Evolutionary conservation across 2,329 filamentous ascomycete genomes (phyloP), one percentile per base, ranked within the genome.

Genomic region (Aaosphaeria pasadenensis): DNA sequence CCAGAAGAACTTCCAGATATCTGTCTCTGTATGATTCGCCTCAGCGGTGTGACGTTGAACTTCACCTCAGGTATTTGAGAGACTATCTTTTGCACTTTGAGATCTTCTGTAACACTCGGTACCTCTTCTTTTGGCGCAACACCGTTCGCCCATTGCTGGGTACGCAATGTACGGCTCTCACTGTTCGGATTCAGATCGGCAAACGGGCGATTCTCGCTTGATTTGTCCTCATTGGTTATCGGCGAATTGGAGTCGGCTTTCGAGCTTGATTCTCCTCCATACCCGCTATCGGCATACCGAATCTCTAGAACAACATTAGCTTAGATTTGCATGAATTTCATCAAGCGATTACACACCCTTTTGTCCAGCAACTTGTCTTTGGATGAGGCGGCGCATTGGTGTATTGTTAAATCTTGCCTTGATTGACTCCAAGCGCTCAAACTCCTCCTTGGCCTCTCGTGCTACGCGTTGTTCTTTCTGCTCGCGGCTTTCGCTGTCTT

Each of bases 331-430:
- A 24, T 24, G 33, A 36, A 36, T 2, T 36, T n/a, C 33, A 36
- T 36, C 33, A 9, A 9, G 33, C 33, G 4, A n/a, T 3, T 36
- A 24, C 39, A 11, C 39, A 41, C 39, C 11, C 39, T 31, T 7
- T 31, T 30, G 7, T 17, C 41, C 41, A 30, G 11, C 9, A 43
- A 43, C 7, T 43, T 56, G 53, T 17, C 43, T n/a, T 9, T 40
- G 29, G 30, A 56, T 31, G 5, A 56, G 53, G 3, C 53, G 42
- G 11, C 53, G 39, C 9, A 56, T 32, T 2, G 53, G 53, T 17
- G 53, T 56, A 32, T 53, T 48, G 33, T 56, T 56, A 33, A 31
- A 56, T 6, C 50, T 40, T 11, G 13, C 31, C 30, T 53, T 53
- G 30, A 48, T 44, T 13, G 42, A 42, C 28, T 43, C 43, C 11